Evolutionary conservation across 2,329 filamentous ascomycete species (phyloP).

Genomic region (Sporothrix phasma): DNA sequence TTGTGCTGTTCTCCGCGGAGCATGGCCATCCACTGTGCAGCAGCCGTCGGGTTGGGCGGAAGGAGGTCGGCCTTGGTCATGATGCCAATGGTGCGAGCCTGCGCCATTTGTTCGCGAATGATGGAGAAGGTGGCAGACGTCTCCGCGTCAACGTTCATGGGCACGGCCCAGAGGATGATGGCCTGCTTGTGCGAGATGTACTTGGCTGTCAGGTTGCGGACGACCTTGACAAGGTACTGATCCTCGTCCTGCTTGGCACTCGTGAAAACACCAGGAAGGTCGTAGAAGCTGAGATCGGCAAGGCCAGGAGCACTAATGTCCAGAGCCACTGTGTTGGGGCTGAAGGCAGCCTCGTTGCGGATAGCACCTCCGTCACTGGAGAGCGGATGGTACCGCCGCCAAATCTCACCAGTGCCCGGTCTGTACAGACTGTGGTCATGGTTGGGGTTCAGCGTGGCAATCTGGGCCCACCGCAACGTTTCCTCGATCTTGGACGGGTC

Average conservation of each 20-base stretch:
- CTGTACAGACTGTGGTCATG: constrained; percentile 43
- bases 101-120: constrained; percentile 47
- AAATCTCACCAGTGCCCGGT: constrained; percentile 29
- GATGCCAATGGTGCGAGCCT: constrained; percentile 57
- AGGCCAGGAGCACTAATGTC: constrained; percentile 63
- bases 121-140: constrained; percentile 62
- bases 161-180: constrained; percentile 65
- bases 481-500: constrained; percentile 55
- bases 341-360: constrained; percentile 55
- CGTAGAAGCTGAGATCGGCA: constrained; percentile 71
- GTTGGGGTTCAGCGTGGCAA: constrained; percentile 63
- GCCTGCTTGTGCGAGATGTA: constrained; percentile 63
- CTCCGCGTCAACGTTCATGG: constrained; percentile 69
- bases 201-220: constrained; percentile 57
- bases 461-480: constrained; percentile 62
- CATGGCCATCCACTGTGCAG: constrained; percentile 50
- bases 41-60: constrained; percentile 37
- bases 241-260: constrained; percentile 55
- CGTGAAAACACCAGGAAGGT: constrained; percentile 74
- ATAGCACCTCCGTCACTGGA: constrained; percentile 25
- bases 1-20: constrained; percentile 51
- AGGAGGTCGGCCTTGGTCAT: constrained; percentile 78
- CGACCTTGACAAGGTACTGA: constrained; percentile 59
- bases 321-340: constrained; percentile 69
- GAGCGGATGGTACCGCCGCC: constrained; percentile 10